Evolutionary conservation across 23 red algal genomes (phyloP), one percentile per base, ranked within the genome.

Genomic region (Gracilaria caudata): DNA sequence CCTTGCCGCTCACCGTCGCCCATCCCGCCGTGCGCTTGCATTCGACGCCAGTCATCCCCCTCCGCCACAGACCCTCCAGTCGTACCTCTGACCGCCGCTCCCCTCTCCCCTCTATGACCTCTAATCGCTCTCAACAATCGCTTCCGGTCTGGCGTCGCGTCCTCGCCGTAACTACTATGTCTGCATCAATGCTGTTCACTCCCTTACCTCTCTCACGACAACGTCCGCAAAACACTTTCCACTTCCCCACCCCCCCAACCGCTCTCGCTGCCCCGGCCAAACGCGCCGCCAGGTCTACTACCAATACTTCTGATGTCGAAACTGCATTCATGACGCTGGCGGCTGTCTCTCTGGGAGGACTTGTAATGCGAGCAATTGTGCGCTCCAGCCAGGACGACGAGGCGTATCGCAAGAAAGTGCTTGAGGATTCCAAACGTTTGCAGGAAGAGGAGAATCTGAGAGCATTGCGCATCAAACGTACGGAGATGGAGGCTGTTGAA

Each of bases 271-370:
- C 25, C 37, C 14, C 64, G 19, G 45, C 55, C 23, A 21, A 65
- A 7, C 33, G 29, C 21, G 33, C 64, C 9, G 37, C 32, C 13
- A 64, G 38, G n/a, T 73, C 82, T 14, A 73, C 82, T 12, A 41
- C 82, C 21, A 74, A 73, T 40, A 73, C 64, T 20, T 64, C 70
- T 12, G 86, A 89, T 80, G 86, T 89, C 34, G 86, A 89, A 34
- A 72, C 72, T 7, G 86, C 86, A 5, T 73, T 73, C 11, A 36
- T 89, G 26, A 89, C 86, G 10, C 51, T 89, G n/a, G 86, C 64
- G 11, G 86, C 86, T 54, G 86, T 89, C 26, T 70, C 86, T 3
- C 28, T 89, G 8, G 86, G 86, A 7, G 86, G 72, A 11, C 73
- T 89, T 28, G 47, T 89, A 2, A 79, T 89, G 86, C 60, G 74